phyloP scores from a whole-genome alignment of 805 yeast species.

The Cephaloascus fragrans region DNA sequence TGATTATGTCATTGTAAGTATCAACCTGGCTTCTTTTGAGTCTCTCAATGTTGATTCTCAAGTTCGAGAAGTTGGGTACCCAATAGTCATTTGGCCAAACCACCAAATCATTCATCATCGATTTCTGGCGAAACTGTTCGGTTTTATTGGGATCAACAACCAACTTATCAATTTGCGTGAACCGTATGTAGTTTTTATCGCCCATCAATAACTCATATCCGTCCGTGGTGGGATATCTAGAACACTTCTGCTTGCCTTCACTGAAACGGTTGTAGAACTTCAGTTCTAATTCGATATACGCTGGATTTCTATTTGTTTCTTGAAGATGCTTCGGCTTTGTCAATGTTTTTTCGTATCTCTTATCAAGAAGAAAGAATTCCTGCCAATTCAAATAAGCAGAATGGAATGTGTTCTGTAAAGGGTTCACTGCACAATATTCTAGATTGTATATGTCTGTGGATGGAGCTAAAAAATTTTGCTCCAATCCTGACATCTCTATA shows the following conservation, averaged over 20 bases:
- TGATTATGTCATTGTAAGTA: conserved; percentile 19
- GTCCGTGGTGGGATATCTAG: conserved; percentile 10
- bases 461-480: conserved; percentile 3
- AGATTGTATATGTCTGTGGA: conserved; percentile 12
- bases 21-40: conserved; percentile 31
- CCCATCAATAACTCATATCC: conserved; percentile 16
- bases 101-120: conserved; percentile 1
- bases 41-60: conserved; percentile 37
- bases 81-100: conserved; percentile 19
- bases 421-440: conserved; percentile 20
- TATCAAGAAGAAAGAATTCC: conserved; percentile 35
- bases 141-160: background rate
- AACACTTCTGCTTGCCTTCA: conserved; percentile 2
- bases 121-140: conserved; percentile 1
- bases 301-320: conserved; percentile 1
- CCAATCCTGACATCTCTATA: background rate
- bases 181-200: conserved; percentile 3
- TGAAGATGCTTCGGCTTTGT: conserved; percentile 27
- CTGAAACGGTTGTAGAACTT: conserved; percentile 14
- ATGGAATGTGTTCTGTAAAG: conserved; percentile 13
- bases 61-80: conserved; percentile 28
- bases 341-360: conserved; percentile 26
- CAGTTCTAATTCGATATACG: conserved; percentile 17
- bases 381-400: conserved; percentile 29
- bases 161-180: conserved; percentile 3